Conservation (phyloP, 31 red algal species). For the Asparagopsis taxiformis region DNA sequence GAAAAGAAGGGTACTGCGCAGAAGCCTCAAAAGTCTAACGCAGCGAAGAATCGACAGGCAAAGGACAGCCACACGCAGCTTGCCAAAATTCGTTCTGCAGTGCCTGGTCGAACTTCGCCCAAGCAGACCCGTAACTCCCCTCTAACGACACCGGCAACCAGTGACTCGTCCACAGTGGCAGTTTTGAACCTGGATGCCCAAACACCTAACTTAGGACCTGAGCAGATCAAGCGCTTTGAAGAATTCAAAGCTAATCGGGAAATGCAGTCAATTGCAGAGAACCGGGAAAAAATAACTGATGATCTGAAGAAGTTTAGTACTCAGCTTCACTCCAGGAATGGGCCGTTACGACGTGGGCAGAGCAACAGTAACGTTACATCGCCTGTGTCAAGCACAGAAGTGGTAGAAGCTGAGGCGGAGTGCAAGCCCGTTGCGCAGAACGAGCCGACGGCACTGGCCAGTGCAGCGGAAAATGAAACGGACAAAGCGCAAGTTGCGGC, state of each 20-base stretch:
- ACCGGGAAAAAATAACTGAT: conserved; percentile 54
- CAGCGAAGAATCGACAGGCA: conserved; percentile 9
- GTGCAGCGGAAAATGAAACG: too few relatives aligned
- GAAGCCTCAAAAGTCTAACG: conserved; percentile 14
- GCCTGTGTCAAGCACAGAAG: background rate
- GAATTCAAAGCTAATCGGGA: conserved; percentile 60
- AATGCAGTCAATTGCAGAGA: conserved; percentile 51
- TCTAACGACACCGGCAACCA: conserved; percentile 26
- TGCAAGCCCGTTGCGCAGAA: too few relatives aligned
- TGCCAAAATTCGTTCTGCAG: conserved; percentile 31
- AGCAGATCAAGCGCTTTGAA: conserved; percentile 64
- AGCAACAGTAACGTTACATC: conserved; percentile 4
- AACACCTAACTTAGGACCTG: conserved; percentile 52
- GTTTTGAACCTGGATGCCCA: conserved; percentile 61
- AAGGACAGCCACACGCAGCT: conserved; percentile 31
- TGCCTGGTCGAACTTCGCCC: conserved; percentile 42
- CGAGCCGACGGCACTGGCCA: too few relatives aligned
- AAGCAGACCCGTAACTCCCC: conserved; percentile 52
- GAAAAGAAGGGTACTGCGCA: conserved; percentile 19
- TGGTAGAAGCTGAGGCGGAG: too few relatives aligned
- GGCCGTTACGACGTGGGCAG: conserved; percentile 23
- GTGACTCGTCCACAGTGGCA: conserved; percentile 35
- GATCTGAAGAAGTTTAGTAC: conserved; percentile 59
- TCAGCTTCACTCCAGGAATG: conserved; percentile 38
- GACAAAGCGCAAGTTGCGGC: too few relatives aligned